These are phyloP conservation scores for Claviceps digitariae DNA, from an alignment of 2,329 filamentous ascomycete species.

Conservation along the genomic window DNA sequence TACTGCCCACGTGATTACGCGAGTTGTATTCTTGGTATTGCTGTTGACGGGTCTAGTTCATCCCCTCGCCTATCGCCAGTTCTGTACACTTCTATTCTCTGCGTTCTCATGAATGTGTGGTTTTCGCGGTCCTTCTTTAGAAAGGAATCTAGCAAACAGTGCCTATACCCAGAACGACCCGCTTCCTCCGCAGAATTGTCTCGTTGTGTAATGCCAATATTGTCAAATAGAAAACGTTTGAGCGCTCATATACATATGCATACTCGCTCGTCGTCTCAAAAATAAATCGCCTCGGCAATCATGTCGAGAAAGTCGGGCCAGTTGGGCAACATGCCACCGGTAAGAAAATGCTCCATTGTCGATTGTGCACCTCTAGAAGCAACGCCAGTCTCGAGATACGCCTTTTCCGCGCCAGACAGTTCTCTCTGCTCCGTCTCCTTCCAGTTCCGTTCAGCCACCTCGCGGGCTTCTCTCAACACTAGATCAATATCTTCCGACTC, in stretches of 20 bases:
- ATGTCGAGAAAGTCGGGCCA: constrained; percentile 31
- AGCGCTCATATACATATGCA: too few species aligned
- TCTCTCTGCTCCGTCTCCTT: constrained; percentile 47
- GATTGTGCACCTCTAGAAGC: constrained; percentile 14
- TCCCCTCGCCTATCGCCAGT: neutral
- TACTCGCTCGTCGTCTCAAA: neutral
- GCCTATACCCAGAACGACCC: neutral
- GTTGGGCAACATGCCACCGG: constrained; percentile 22
- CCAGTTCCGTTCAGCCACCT: constrained; percentile 61
- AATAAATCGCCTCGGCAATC: constrained; percentile 22
- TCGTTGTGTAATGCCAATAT: neutral
- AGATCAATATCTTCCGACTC: constrained; percentile 61
- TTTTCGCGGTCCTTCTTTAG: neutral
- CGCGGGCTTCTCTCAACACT: constrained; percentile 53
- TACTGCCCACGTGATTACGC: too few species aligned
- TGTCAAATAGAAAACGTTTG: neutral
- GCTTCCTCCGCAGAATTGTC: neutral
- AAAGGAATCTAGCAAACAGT: neutral
- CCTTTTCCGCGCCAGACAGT: constrained; percentile 39
- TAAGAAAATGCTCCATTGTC: constrained; percentile 20
- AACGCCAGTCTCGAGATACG: constrained; percentile 42
- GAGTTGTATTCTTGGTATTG: too few species aligned
- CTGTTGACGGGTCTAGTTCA: too few species aligned
- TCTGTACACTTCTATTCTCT: neutral
- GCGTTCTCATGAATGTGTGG: neutral